Evolutionary conservation across 2,329 filamentous ascomycete species (phyloP).

Genomic region (Aspergillus vadensis): DNA sequence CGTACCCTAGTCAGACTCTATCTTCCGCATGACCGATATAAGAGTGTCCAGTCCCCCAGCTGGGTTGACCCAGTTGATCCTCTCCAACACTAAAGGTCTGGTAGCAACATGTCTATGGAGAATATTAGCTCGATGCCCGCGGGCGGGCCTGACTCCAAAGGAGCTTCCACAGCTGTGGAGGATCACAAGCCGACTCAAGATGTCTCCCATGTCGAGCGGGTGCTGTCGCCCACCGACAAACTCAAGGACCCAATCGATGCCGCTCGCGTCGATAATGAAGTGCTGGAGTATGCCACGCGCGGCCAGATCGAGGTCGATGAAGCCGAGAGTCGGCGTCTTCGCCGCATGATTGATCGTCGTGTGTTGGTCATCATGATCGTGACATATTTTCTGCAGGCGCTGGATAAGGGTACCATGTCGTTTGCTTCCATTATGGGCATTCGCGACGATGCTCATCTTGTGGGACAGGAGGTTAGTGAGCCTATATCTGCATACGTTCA

Average conservation of each 20-base stretch:
- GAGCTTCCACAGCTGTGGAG: background rate
- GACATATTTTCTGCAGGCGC: conserved; percentile 69
- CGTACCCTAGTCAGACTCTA: background rate
- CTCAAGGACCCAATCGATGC: conserved; percentile 60
- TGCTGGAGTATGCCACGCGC: conserved; percentile 67
- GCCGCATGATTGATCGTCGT: conserved; percentile 66
- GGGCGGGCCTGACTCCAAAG: background rate
- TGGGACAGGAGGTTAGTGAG: conserved; percentile 35
- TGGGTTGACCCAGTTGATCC: background rate
- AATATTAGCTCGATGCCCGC: background rate
- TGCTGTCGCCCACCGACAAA: conserved; percentile 48
- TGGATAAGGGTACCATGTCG: conserved; percentile 47
- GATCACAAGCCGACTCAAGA: conserved; percentile 22
- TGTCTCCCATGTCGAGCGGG: conserved; percentile 52
- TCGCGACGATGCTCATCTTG: conserved; percentile 51
- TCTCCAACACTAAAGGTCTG: background rate
- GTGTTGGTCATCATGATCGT: conserved; percentile 70
- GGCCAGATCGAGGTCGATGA: conserved; percentile 59
- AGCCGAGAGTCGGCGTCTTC: conserved; percentile 63
- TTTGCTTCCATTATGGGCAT: conserved; percentile 48
- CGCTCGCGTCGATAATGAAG: conserved; percentile 66
- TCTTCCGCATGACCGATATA: background rate
- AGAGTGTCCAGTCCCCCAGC: background rate
- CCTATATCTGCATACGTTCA: no score
- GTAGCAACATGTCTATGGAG: conserved; percentile 8